These are phyloP conservation scores for Schwanniomyces yamadae DNA, from an alignment of 805 yeast genomes.

Conservation along the genomic window DNA sequence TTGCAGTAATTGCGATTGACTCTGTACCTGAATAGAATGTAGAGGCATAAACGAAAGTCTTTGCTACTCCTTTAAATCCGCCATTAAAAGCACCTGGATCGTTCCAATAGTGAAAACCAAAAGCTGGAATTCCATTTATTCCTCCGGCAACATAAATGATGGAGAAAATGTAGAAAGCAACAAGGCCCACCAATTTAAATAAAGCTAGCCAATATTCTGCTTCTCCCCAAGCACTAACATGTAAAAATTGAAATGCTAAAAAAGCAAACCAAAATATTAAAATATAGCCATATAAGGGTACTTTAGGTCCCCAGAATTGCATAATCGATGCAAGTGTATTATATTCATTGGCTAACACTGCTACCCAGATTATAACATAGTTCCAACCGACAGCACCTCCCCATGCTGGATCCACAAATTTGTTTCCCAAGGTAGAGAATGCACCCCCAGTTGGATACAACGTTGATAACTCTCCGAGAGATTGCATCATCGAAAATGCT, in stretches of 20 bases:
- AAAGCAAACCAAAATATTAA: constrained; percentile 53
- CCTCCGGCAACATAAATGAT: constrained; percentile 48
- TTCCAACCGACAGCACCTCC: constrained; percentile 57
- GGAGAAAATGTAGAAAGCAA: constrained; percentile 51
- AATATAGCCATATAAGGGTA: constrained; percentile 57
- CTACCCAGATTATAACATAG: constrained; percentile 56
- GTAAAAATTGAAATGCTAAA: constrained; percentile 46
- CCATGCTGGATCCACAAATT: constrained; percentile 52
- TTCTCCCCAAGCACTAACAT: constrained; percentile 57
- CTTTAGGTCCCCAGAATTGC: constrained; percentile 48
- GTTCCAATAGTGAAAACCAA: constrained; percentile 45
- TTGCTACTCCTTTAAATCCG: constrained; percentile 57
- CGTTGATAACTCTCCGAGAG: constrained; percentile 57
- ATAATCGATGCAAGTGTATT: constrained; percentile 51
- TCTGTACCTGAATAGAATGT: constrained; percentile 62
- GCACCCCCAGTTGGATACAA: constrained; percentile 51
- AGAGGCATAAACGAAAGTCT: constrained; percentile 57
- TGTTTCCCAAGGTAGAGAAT: constrained; percentile 51
- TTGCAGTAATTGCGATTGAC: constrained; percentile 57
- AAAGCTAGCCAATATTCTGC: constrained; percentile 55
- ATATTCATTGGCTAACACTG: constrained; percentile 55
- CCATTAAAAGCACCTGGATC: constrained; percentile 42
- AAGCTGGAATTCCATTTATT: constrained; percentile 34
- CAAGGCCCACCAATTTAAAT: constrained; percentile 45
- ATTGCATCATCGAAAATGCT: constrained; percentile 54